Percentiles rank a stretch among this genome's conserved stretches.
Evolutionary conservation across 805 yeast genomes (phyloP).

Genomic region (Komagataella pastoris): DNA sequence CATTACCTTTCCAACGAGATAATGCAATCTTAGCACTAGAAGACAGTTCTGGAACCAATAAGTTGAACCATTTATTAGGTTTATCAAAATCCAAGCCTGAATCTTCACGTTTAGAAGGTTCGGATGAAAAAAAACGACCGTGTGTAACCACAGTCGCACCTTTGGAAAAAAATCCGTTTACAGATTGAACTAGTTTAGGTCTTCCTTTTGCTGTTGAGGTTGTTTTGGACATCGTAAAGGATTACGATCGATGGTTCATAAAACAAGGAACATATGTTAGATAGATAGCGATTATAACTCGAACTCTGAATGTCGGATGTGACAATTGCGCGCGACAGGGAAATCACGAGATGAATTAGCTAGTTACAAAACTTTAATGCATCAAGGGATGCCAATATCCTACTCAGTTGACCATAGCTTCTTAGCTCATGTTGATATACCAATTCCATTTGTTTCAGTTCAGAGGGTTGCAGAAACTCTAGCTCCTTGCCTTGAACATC

Average conservation of each 20-base stretch:
- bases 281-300: background rate
- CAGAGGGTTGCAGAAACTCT: constrained; percentile 61
- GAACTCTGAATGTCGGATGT: background rate
- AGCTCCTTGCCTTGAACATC: constrained; percentile 80
- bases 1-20: constrained; percentile 40
- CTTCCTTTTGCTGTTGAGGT: background rate
- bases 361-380: constrained; percentile 25
- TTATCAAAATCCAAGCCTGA: background rate
- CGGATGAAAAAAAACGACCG: background rate
- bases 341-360: background rate
- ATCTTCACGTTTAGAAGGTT: background rate
- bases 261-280: background rate
- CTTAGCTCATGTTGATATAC: constrained; percentile 45
- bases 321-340: background rate
- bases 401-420: constrained; percentile 36
- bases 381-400: constrained; percentile 46
- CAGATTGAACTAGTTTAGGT: background rate
- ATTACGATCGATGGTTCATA: background rate
- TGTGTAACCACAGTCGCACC: background rate
- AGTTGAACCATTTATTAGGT: constrained; percentile 50
- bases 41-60: constrained; percentile 25
- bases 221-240: background rate
- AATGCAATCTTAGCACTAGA: constrained; percentile 39
- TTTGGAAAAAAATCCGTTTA: background rate
- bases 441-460: constrained; percentile 54